Base-by-base conservation (phyloP, 2,329 filamentous ascomycete species). In the Hypoxylon sp. region DNA sequence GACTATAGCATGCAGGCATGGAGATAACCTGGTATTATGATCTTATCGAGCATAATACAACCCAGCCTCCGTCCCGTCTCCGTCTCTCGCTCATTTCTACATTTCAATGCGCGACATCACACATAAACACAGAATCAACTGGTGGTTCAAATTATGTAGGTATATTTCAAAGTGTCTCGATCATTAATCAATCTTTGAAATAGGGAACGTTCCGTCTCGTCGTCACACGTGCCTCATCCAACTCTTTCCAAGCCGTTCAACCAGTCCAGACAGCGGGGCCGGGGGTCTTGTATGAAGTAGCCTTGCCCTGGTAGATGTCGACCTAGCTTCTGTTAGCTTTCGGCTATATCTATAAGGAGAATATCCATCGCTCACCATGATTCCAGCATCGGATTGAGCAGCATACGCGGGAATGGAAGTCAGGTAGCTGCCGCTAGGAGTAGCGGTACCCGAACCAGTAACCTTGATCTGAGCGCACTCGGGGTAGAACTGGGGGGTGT, bases 381-480 rank as follows among this genome's bases (percentile, higher is more conserved):
- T 80, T n/a, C 84, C 84, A 0, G 84, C 82, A 70, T 86, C 84
- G 46, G 75, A 82, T 75, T 85, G 81, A 1, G 80, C 67, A 3
- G 80, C 81, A 60, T 84, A 84, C 0, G 74, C 78, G 0, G 82
- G 85, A 59, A 88, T 86, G 8, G 77, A 81, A 3, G 82, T 81
- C 31, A 86, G 69, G 57, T 77, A 82, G 8, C 79, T 75, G 8
- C 80, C 78, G 25, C 80, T 77, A 0, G 86, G 85, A 6, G 75
- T 73, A 2, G 79, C 82, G 10, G 77, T 81, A 8, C 86, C 86
- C 31, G 79, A 81, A 20, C 85, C 86, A 2, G 83, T 82, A 11
- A 88, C 82, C 17, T 77, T 81, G 49, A 88, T 75, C 75, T 88
- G 86, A 0, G 85, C 86, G 70, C 87, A 88, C 77, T 88, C 86